Evolutionary conservation across 345 rosid species (phyloP), one percentile per base, ranked within the genome.

Genomic region (Viola odorata): DNA sequence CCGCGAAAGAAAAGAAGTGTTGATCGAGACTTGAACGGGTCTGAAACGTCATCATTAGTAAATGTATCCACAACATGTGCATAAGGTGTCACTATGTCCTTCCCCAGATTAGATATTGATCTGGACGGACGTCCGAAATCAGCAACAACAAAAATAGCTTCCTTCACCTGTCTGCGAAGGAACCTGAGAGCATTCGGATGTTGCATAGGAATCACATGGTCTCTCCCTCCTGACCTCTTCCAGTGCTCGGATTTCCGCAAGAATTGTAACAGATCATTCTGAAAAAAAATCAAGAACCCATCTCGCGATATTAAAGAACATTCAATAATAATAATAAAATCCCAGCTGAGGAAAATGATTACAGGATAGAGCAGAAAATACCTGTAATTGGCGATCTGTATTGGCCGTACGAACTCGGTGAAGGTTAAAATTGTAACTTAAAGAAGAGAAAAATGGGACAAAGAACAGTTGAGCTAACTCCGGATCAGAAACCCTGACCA

Each of bases 131-230:
- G 96, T 61, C 95, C 97, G 55, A 94, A 94, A 75, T 94, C 99
- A 63, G 77, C 95, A 76, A 94, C 89, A 64, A 94, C 58, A 50
- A 94, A 87, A 68, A 94, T 82, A 23, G 97, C 88, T 40, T 96
- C 91, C 49, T 94, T 94, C 78, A 86, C 79, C 79, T 81, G 75
- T 61, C 83, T 83, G 66, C 97, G 82, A 32, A 82, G 87, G 80
- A 90, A 94, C 78, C 99, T 83, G 74, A 94, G 90, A 61, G 99
- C 99, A 76, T 94, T 94, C n/a, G 99, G 99, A 82, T 94, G 99
- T 64, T 96, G 88, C 96, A 90, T 90, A 32, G 96, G 91, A 82
- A 94, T 84, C 63, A 94, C 88, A 65, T 94, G 99, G 77, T 94
- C 97, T 77, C 84, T 88, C 39, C 99, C 97, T 60, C 81, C 83